phyloP scores from a whole-genome alignment of 2,329 filamentous ascomycete species.

The Nothopassalora personata region DNA sequence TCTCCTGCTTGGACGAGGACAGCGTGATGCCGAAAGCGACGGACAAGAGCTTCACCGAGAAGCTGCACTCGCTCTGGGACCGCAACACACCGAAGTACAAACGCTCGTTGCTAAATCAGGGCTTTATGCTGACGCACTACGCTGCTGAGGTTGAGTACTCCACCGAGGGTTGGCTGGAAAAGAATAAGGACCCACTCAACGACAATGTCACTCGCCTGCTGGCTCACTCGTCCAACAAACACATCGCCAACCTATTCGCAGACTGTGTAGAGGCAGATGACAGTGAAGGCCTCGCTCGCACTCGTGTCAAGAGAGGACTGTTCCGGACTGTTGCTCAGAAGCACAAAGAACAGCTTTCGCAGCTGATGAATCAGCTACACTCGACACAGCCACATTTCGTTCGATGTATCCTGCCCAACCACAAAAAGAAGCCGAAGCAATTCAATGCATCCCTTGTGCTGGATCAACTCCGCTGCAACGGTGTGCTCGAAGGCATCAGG shows the following conservation, averaged over 20 bases:
- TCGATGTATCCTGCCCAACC: constrained; percentile 93
- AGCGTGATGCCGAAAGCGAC: constrained; percentile 99
- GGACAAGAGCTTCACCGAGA: constrained; percentile 94
- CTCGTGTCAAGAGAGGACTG: constrained; percentile 89
- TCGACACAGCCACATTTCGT: constrained; percentile 98
- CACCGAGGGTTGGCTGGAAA: constrained; percentile 91
- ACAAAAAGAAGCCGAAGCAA: constrained; percentile 93
- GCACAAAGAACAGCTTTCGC: constrained; percentile 98
- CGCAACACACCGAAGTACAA: constrained; percentile 93
- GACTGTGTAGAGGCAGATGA: constrained; percentile 85
- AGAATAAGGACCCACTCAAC: constrained; percentile 97
- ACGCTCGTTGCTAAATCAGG: constrained; percentile 77
- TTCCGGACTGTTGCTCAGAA: constrained; percentile 95
- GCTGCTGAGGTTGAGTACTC: constrained; percentile 97
- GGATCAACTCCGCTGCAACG: constrained; percentile 96
- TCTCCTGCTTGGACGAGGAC: constrained; percentile 96
- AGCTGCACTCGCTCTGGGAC: constrained; percentile 94
- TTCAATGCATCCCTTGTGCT: constrained; percentile 88
- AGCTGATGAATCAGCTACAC: constrained; percentile 86
- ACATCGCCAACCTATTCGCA: constrained; percentile 76
- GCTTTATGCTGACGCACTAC: constrained; percentile 95
- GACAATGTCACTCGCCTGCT: constrained; percentile 92
- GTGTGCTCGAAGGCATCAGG: constrained; percentile 96
- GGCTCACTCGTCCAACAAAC: constrained; percentile 72
- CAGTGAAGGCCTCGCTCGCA: constrained; percentile 60